Base-by-base conservation (phyloP, 768 basidiomycete species). In the Albatrellus ellisii region DNA sequence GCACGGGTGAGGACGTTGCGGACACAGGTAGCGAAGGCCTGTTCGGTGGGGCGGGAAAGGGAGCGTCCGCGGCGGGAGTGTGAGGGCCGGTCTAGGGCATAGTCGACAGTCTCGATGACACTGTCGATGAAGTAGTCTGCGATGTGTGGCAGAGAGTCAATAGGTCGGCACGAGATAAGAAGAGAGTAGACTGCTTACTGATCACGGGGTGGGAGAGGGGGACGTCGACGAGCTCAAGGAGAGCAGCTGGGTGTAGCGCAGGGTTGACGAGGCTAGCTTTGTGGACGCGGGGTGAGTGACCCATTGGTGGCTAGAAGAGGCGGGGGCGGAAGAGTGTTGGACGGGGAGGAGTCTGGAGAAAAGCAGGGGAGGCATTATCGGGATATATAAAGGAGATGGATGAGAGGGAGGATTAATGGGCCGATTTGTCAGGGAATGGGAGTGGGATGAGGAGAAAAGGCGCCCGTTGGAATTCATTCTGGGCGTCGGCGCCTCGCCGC, bases 21-120 rank as follows among this genome's bases (percentile, higher is more conserved):
- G 46, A 75, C 80, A 53, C 84, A 81, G n/a, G 67, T 62, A 44
- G 68, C 61, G 61, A 85, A 85, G 48, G 72, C 63, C 52, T 72
- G 71, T 43, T 74, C 70, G 4, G 75, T 60, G 39, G 65, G 67
- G 39, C 72, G 67, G 15, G 67, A 53, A 28, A 60, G 40, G 2
- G 64, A 44, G 44, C 74, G 73, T 17, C 76, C 73, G 9, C 72
- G 65, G 2, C 61, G 56, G 0, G 72, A 70, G 14, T 75, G 68
- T 2, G 75, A 69, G 14, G 79, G 67, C 22, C 77, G 70, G n/a
- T 77, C 75, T 60, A 85, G 72, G 11, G 82, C 80, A 54, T 69
- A 82, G 60, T 83, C 79, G 41, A 85, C 83, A 0, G 81, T 77
- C 46, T 85, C 81, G 5, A 70, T 62, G 6, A 84, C 77, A 18